Evolutionary conservation across 768 basidiomycete genomes (phyloP).

Genomic region (Tylopilus plumbeoviolaceoides): DNA sequence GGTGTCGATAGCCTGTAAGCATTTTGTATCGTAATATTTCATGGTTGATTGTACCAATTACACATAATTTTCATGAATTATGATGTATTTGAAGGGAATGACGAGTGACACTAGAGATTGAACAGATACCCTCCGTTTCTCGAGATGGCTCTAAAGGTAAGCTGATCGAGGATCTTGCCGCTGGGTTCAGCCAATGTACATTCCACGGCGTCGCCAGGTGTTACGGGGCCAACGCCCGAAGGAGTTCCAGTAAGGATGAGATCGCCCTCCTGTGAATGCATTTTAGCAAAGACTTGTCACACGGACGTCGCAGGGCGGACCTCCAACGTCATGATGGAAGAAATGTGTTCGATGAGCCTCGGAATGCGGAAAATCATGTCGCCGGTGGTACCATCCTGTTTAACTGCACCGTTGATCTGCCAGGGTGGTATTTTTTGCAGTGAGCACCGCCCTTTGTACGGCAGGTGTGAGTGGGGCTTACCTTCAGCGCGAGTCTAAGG

Average conservation of each 20-base stretch:
- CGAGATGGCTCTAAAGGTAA: slow-evolving; percentile 62
- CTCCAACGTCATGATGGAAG: slow-evolving; percentile 97
- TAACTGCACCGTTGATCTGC: slow-evolving; percentile 78
- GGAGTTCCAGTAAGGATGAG: slow-evolving; percentile 92
- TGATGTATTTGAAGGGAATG: neutral
- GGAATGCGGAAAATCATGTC: slow-evolving; percentile 96
- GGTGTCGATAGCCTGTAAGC: neutral
- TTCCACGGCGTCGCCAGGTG: slow-evolving; percentile 72
- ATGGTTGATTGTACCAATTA: slow-evolving; percentile 13
- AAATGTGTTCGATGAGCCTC: slow-evolving; percentile 82
- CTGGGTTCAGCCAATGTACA: slow-evolving; percentile 59
- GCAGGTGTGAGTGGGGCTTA: slow-evolving; percentile 20
- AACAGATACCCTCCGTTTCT: slow-evolving; percentile 72
- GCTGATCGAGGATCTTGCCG: slow-evolving; percentile 53
- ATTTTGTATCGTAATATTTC: slow-evolving; percentile 14
- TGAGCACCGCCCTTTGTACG: neutral
- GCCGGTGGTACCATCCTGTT: slow-evolving; percentile 79
- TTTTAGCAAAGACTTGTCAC: neutral
- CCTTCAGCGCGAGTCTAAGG: slow-evolving; percentile 74
- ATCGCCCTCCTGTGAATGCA: slow-evolving; percentile 69
- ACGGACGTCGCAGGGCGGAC: slow-evolving; percentile 35
- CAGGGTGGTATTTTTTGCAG: neutral
- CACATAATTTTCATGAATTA: slow-evolving; percentile 8
- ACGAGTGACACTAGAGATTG: slow-evolving; percentile 18
- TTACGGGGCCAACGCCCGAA: slow-evolving; percentile 78